Base-by-base conservation (phyloP, 2,329 filamentous ascomycete species). In the Phialophora chinensis region DNA sequence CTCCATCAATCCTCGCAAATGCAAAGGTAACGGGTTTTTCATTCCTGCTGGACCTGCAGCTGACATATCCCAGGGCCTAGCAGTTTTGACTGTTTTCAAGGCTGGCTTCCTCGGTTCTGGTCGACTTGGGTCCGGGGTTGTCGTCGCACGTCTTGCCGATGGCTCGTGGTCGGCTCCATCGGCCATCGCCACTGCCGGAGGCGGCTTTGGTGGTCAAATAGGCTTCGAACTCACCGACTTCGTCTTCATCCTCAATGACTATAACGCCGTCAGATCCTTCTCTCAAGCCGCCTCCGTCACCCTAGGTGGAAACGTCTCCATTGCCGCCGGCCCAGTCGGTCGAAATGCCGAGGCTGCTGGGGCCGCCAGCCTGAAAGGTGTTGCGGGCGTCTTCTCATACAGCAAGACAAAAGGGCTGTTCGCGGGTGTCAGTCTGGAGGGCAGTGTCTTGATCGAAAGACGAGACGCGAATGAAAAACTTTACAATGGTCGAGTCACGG, bases 371-470 rank as follows among this genome's bases (percentile, higher is more conserved):
- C 84, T 96, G 70, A 94, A 89, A 82, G 89, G 92, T 69, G 90
- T 98, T 8, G 91, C 93, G 0, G 95, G 92, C 61, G 90, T 99
- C 58, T 99, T 99, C 83, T 92, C 91, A 74, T 99, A 99, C 84
- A 95, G 91, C 77, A 98, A 97, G 82, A 99, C 95, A 12, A 98
- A 97, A 82, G 95, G 95, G 23, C 82, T 99, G 35, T 99, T 99
- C 74, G 95, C 95, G 4, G 95, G 95, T 76, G 93, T 99, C 56
- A 96, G 91, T 73, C 83, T 99, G 72, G 95, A 99, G 78, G 95
- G 95, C 25, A 94, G 91, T 68, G 93, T 91, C 61, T 90, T 99
- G 71, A 91, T 98, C 70, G 95, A 99, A 82, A 88, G 95, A 70
- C 90, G 93, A 80, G 95, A 99, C 79, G 95, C 95, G 73, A 99